Percentiles rank a stretch among this genome's conserved stretches.
These are phyloP conservation scores for Paecilomyces sp. DNA, from an alignment of 2,329 filamentous ascomycete genomes.

Conservation along the genomic window DNA sequence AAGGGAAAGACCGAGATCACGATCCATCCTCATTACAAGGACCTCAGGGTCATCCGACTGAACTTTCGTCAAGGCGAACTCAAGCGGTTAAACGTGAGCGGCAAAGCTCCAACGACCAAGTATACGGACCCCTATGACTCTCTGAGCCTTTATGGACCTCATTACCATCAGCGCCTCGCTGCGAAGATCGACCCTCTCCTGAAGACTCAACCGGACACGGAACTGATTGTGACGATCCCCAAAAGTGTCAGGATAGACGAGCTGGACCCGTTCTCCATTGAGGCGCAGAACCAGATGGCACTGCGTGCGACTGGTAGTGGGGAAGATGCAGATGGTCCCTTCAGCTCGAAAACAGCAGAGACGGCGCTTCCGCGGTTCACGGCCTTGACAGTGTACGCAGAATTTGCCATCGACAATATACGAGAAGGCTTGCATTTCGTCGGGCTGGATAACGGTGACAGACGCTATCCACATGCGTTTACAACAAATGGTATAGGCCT, in stretches of 20 bases:
- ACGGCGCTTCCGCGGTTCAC: constrained; percentile 45
- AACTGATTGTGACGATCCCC: constrained; percentile 54
- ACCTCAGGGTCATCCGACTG: constrained; percentile 49
- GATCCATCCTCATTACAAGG: constrained; percentile 57
- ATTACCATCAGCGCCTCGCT: constrained; percentile 71
- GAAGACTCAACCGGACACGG: constrained; percentile 46
- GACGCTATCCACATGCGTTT: constrained; percentile 84
- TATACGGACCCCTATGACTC: constrained; percentile 40
- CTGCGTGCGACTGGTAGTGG: constrained; percentile 31
- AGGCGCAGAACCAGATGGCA: constrained; percentile 39
- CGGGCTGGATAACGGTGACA: constrained; percentile 70
- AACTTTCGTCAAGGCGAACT: constrained; percentile 58
- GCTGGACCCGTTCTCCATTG: constrained; percentile 46
- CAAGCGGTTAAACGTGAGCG: constrained; percentile 43
- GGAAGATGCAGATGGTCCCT: constrained; percentile 30
- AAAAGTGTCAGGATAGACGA: constrained; percentile 56
- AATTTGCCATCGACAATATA: constrained; percentile 68
- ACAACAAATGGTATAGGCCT: constrained; percentile 73
- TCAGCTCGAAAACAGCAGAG: constrained; percentile 27
- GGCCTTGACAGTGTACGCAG: constrained; percentile 60
- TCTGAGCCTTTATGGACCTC: constrained; percentile 49
- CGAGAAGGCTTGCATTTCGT: constrained; percentile 90
- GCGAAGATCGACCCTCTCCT: constrained; percentile 57
- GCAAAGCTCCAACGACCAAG: constrained; percentile 31
- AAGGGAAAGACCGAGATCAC: constrained; percentile 76